A percentile compares a stretch with the other conserved stretches of the same genome.
phyloP scores from a whole-genome alignment of 768 basidiomycete species.

The Amanita phalloides region DNA sequence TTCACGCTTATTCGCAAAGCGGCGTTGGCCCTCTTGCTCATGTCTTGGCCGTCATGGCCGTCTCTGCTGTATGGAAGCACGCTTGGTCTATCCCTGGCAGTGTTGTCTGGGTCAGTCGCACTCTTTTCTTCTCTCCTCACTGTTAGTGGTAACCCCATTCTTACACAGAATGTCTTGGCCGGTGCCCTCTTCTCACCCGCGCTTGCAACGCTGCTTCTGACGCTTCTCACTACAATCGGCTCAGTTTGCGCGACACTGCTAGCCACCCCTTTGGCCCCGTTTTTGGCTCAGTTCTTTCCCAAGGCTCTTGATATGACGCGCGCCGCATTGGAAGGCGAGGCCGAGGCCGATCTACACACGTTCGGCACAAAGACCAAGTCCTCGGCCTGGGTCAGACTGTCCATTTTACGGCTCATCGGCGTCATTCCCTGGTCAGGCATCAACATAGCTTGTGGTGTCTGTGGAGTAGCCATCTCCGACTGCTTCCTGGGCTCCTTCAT shows the following conservation, averaged over 20 bases:
- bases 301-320: conserved; percentile 80
- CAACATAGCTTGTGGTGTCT: conserved; percentile 93
- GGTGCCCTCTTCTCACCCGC: conserved; percentile 81
- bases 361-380: conserved; percentile 23
- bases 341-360: conserved; percentile 29
- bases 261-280: conserved; percentile 74
- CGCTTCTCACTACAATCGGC: conserved; percentile 78
- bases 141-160: conserved; percentile 4
- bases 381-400: conserved; percentile 73
- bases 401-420: conserved; percentile 82
- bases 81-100: conserved; percentile 96
- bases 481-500: conserved; percentile 79
- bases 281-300: conserved; percentile 74
- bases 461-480: conserved; percentile 65
- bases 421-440: conserved; percentile 96
- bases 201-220: conserved; percentile 72
- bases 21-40: conserved; percentile 56
- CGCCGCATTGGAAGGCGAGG: conserved; percentile 62
- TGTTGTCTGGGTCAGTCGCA: conserved; percentile 67
- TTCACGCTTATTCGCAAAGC: conserved; percentile 70
- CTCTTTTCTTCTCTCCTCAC: conserved; percentile 5
- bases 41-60: conserved; percentile 71
- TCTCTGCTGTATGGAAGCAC: conserved; percentile 90
- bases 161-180: conserved; percentile 71
- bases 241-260: conserved; percentile 76